Evolutionary conservation across 129 eudicot species (phyloP).

Genomic region (Pseudognaphalium luteoalbum): DNA sequence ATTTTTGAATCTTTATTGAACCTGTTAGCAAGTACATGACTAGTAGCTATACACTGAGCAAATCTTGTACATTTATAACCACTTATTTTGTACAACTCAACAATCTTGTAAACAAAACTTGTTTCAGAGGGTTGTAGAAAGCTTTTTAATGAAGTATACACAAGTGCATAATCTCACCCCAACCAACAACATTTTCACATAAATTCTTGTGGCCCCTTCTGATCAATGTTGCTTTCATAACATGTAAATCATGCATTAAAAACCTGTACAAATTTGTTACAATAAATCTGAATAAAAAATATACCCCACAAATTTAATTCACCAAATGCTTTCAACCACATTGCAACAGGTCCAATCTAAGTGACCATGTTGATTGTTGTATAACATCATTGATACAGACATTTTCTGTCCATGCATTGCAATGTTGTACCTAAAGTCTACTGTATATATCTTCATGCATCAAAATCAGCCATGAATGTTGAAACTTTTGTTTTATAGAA

Average conservation of each 20-base stretch:
- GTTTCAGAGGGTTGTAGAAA: not conserved
- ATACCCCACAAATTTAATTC: constrained; percentile 5
- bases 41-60: too few relatives aligned
- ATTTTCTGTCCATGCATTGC: constrained; percentile 4
- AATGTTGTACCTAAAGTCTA: not conserved
- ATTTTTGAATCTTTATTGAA: too few relatives aligned
- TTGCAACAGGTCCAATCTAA: not conserved
- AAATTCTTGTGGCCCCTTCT: not conserved
- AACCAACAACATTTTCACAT: not conserved
- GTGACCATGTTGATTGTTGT: not conserved
- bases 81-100: not conserved
- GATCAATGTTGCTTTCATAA: not conserved
- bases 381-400: not conserved
- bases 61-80: too few relatives aligned
- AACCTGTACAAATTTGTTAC: not conserved
- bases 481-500: not conserved
- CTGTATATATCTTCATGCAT: not conserved
- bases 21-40: too few relatives aligned
- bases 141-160: not conserved
- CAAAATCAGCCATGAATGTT: not conserved
- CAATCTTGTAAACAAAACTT: not conserved
- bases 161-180: not conserved
- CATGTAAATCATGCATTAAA: not conserved
- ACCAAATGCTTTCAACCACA: not conserved
- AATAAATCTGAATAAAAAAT: not conserved